Evolutionary conservation across 148 eudicot species (phyloP), one percentile per base, ranked within the genome.

Genomic region (Polygonum aviculare): DNA sequence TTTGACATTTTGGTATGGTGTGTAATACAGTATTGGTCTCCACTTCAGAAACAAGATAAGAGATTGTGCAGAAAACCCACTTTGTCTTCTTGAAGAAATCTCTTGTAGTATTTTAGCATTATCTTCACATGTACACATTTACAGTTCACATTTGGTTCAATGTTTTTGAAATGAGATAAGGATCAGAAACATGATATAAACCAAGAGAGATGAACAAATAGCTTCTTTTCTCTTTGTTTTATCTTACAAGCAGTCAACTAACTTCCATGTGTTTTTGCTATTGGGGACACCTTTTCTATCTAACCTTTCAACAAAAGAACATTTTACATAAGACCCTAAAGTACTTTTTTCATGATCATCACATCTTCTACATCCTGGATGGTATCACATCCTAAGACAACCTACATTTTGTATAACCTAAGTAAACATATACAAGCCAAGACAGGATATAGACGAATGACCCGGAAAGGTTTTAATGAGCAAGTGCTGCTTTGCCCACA

Each of bases 401-500:
- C 33, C 69, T 26, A 62, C 39, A 62, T 62, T 62, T 62, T 62
- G 19, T 3, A 19, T 35, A 62, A 12, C 69, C 26, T 31, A 63
- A 57, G 63, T 19, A 19, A 57, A 22, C 33, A 5, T 57, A 21
- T 54, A n/a, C 21, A 54, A 54, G 19, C 59, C 59, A 15, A 54
- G 22, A 3, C 59, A 48, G 15, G 50, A 51, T 51, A 18, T 51
- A 18, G n/a, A 51, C 16, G 55, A 16, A 3, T 57, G 63, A 19
- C 63, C 63, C 35, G 22, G 12, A 57, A 51, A 51, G 63, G 47
- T 44, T 21, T 21, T 31, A 33, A 57, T 78, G 87, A 55, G 73
- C 70, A 63, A 63, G 40, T 71, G 74, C 18, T 39, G 63, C 79
- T 11, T 35, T 69, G 3, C 69, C 75, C n/a, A 77, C 63, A 40